A percentile compares a stretch with the other conserved stretches of the same genome.
These are phyloP conservation scores for Candida vaughaniae DNA, from an alignment of 805 yeast species.

Conservation along the genomic window DNA sequence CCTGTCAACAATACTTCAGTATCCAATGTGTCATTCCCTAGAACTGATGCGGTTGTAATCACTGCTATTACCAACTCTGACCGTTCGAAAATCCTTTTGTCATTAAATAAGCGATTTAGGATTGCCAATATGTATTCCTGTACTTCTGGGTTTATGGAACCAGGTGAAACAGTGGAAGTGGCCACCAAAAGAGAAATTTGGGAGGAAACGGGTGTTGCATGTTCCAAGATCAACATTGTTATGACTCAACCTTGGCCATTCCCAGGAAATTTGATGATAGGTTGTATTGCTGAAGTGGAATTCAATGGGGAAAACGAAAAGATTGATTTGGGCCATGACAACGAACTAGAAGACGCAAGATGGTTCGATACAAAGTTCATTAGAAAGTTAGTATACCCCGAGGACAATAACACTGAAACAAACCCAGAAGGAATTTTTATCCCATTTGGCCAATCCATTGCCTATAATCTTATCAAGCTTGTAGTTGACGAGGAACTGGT, in stretches of 20 bases:
- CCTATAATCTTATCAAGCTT: slow-evolving; percentile 42
- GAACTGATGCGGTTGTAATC: slow-evolving; percentile 88
- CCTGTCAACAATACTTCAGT: slow-evolving; percentile 44
- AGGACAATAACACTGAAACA: slow-evolving; percentile 19
- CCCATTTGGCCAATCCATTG: slow-evolving; percentile 46
- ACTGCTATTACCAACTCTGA: slow-evolving; percentile 69
- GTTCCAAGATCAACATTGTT: slow-evolving; percentile 55
- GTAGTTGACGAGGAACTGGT: slow-evolving; percentile 26
- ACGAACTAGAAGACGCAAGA: slow-evolving; percentile 79
- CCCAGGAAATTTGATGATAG: slow-evolving; percentile 91
- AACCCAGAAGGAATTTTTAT: slow-evolving; percentile 38
- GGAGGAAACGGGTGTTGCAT: slow-evolving; percentile 91
- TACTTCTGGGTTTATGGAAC: slow-evolving; percentile 95
- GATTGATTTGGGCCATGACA: slow-evolving; percentile 76
- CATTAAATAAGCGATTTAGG: slow-evolving; percentile 64
- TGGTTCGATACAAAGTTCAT: slow-evolving; percentile 72
- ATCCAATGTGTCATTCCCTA: slow-evolving; percentile 82
- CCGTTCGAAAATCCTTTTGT: slow-evolving; percentile 64
- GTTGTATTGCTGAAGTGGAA: slow-evolving; percentile 80
- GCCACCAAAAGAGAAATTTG: slow-evolving; percentile 87
- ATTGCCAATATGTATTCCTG: slow-evolving; percentile 65
- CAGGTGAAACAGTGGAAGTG: slow-evolving; percentile 86
- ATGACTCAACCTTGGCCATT: slow-evolving; percentile 97
- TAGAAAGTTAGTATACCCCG: slow-evolving; percentile 32
- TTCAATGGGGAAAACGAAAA: slow-evolving; percentile 62